Evolutionary conservation across 1,139 yeast genomes (phyloP).

Genomic region (Yarrowia galli): DNA sequence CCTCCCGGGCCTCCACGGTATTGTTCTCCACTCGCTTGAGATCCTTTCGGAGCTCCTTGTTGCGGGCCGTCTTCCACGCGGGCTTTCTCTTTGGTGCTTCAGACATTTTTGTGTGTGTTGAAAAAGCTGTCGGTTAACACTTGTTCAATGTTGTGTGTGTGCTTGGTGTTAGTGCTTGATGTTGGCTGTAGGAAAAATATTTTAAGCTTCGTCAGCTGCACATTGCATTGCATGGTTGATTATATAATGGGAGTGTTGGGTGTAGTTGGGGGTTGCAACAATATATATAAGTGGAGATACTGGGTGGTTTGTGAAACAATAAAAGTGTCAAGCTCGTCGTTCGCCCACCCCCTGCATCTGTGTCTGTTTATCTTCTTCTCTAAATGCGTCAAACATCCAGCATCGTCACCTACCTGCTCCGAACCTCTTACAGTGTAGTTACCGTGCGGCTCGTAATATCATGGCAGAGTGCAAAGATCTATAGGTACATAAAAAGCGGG

Average conservation of each 20-base stretch:
- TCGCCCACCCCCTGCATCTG: conserved; percentile 1
- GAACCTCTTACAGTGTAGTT: neutral
- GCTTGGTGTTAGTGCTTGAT: neutral
- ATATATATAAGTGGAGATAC: no score
- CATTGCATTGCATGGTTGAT: conserved; percentile 21
- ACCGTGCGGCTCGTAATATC: neutral
- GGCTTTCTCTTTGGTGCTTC: conserved; percentile 29
- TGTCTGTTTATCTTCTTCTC: neutral
- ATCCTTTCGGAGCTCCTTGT: conserved; percentile 29
- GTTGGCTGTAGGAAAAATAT: conserved; percentile 1
- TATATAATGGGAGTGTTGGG: neutral
- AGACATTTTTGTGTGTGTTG: conserved; percentile 2
- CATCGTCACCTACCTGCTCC: conserved; percentile 5
- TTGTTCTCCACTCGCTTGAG: conserved; percentile 32
- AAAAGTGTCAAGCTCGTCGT: no score
- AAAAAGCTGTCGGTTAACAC: no score
- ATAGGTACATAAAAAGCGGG: no score
- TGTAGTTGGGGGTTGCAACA: no score
- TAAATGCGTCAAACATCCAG: neutral
- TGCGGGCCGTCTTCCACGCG: conserved; percentile 32
- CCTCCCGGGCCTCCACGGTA: conserved; percentile 47
- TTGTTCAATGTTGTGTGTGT: no score
- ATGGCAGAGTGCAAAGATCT: neutral
- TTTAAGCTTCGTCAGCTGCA: conserved; percentile 9
- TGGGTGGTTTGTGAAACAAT: no score